Evolutionary conservation across 257 asterid genomes (phyloP).

Genomic region (Asclepias syriaca): DNA sequence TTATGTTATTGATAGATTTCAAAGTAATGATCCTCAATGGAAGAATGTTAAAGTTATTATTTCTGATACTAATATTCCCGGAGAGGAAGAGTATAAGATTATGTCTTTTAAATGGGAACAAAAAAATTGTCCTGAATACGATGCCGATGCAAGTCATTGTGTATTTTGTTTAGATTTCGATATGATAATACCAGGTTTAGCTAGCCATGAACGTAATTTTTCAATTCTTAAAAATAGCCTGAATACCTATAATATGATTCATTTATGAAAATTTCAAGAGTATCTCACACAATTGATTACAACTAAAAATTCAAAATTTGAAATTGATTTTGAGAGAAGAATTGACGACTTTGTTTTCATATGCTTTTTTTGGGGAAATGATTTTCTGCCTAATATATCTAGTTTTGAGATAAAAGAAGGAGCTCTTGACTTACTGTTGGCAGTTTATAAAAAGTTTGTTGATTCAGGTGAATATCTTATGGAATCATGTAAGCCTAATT

Average conservation of each 20-base stretch:
- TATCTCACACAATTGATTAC: too few relatives aligned
- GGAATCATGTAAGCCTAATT: constrained; percentile 24
- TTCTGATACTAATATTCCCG: constrained; percentile 72
- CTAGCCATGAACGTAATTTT: too few relatives aligned
- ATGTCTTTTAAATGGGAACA: constrained; percentile 59
- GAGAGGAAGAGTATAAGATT: constrained; percentile 73
- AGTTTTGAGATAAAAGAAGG: constrained; percentile 96
- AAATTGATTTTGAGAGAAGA: too few relatives aligned
- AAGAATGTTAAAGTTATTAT: constrained; percentile 54
- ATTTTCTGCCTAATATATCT: constrained; percentile 94
- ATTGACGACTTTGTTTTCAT: constrained; percentile 74
- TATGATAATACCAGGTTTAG: not conserved
- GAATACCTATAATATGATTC: too few relatives aligned
- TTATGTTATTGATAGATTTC: constrained; percentile 39
- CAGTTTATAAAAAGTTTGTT: constrained; percentile 71
- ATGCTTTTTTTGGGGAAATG: constrained; percentile 93
- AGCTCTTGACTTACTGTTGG: constrained; percentile 81
- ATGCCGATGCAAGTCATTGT: constrained; percentile 55
- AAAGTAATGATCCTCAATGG: constrained; percentile 43
- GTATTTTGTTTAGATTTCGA: constrained; percentile 70
- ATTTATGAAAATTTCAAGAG: too few relatives aligned
- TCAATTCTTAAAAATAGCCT: too few relatives aligned
- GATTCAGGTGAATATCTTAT: constrained; percentile 70
- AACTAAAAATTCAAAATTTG: too few relatives aligned
- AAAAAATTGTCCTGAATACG: constrained; percentile 28